Evolutionary conservation across 768 basidiomycete species (phyloP), one percentile per base, ranked within the genome.

Genomic region (Boletus subcaerulescens): DNA sequence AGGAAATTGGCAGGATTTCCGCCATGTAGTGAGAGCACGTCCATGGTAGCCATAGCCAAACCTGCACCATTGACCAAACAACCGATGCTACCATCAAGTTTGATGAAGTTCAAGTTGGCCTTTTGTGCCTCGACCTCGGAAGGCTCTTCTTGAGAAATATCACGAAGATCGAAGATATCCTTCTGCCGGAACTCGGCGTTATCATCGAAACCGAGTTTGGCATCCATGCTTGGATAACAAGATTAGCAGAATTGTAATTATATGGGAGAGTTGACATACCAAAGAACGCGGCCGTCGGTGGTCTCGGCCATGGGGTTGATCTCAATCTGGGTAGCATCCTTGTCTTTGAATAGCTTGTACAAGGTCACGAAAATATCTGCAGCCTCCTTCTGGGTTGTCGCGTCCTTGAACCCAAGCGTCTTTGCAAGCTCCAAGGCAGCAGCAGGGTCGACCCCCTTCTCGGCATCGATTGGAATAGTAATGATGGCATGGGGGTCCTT

Each of bases 11-110:
- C 97, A 5, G 97, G 97, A 63, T 95, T 87, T 48, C 93, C 97
- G 46, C 97, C 97, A 68, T 98, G 92, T 48, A 97, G 78, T 45
- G 94, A 84, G 53, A 99, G 80, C n/a, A 98, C 96, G 66, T 99
- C 97, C 97, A 99, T 98, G 52, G 97, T 99, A 36, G 97, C 97
- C 97, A 99, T 99, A 48, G 97, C 97, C 57, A 99, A 77, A 66
- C 97, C 97, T 48, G 97, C 97, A 65, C 97, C 97, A 65, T 99
- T 99, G 58, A 99, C 97, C 49, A 99, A 78, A 76, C 97, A 99
- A 29, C 97, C 97, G 56, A 99, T 86, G 73, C 82, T 90, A 31
- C 97, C 97, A 67, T 99, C 97, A 42, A 99, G 87, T 76, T 99
- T 98, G 81, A 98, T 98, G 72, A 98, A 98, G 79, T 95, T 98